Percentiles rank a stretch among this genome's conserved stretches.
Evolutionary conservation across 1,139 yeast species (phyloP).

Genomic region (Magnusiomyces sp.): DNA sequence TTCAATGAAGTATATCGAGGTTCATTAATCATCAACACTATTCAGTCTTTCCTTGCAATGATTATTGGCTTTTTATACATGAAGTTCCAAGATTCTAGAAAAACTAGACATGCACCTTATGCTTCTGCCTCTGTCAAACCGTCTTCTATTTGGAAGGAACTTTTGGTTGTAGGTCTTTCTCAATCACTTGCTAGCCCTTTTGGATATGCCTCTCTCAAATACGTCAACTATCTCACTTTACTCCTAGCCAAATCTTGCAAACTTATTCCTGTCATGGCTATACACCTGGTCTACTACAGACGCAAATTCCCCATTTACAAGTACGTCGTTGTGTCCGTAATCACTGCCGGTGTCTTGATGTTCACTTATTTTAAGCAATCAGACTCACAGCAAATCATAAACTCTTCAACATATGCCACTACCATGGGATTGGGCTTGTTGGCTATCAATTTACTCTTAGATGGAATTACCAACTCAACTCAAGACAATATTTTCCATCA

Average conservation of each 20-base stretch:
- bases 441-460: constrained; percentile 59
- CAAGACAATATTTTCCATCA: constrained; percentile 74
- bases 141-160: too few relatives aligned
- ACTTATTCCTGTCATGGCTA: constrained; percentile 81
- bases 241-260: constrained; percentile 90
- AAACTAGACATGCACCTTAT: too few relatives aligned
- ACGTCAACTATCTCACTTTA: constrained; percentile 79
- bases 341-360: constrained; percentile 72
- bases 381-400: too few relatives aligned
- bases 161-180: constrained; percentile 61
- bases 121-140: too few relatives aligned
- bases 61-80: constrained; percentile 59
- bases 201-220: constrained; percentile 64
- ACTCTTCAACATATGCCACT: constrained; percentile 2
- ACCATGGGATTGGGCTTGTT: constrained; percentile 53
- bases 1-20: constrained; percentile 54
- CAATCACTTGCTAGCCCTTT: constrained; percentile 78
- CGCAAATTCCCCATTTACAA: constrained; percentile 68
- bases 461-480: constrained; percentile 87
- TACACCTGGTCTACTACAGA: constrained; percentile 67
- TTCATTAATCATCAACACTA: constrained; percentile 64
- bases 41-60: constrained; percentile 68
- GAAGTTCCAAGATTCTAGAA: too few relatives aligned
- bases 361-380: constrained; percentile 50
- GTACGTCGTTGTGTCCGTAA: constrained; percentile 63